Base-by-base conservation (phyloP, 2,329 filamentous ascomycete genomes). In the Drechslera avenae region DNA sequence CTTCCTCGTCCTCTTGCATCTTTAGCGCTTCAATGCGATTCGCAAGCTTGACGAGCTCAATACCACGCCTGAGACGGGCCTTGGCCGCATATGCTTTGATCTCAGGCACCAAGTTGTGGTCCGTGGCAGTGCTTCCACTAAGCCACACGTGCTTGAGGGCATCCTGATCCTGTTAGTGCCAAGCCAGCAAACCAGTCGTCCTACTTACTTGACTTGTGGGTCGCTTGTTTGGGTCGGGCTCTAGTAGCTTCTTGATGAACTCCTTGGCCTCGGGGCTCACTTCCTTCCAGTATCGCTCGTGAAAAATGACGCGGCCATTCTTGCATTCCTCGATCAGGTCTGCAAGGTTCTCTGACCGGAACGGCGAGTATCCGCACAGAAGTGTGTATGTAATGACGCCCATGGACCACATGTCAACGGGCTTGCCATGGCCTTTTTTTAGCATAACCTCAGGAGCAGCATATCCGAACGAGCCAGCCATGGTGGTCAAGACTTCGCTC, bases 391-490 rank as follows among this genome's bases (percentile, higher is more conserved):
- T 97, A 68, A 99, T 99, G 68, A 99, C 94, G 56, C 94, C 94
- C 76, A 99, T 83, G 3, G 94, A 97, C 94, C 94, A 99, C 90
- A 99, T 96, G 72, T 99, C 94, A 28, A 97, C 94, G 4, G 94
- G 91, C 76, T 97, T 99, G 72, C 94, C 94, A 73, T 99, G 95
- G 16, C 94, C 94, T 70, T 90, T 87, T 81, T 97, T 97, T 59
- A 96, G 82, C 94, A 99, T 99, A 52, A 99, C 92, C 75, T 99
- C 94, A 7, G 94, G 94, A 1, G 94, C 94, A 16, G 94, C 94
- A 69, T 99, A 99, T 46, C 94, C 94, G 71, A 99, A 97, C 0
- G 94, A 97, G 35, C 94, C 94, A 35, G 94, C 94, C 94, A 99
- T 99, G 43, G 92, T 97, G 62, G 91, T 97, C 57, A 99, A 84